Evolutionary conservation across 2,329 filamentous ascomycete species (phyloP).

Genomic region (Sodiomyces alkalinus): DNA sequence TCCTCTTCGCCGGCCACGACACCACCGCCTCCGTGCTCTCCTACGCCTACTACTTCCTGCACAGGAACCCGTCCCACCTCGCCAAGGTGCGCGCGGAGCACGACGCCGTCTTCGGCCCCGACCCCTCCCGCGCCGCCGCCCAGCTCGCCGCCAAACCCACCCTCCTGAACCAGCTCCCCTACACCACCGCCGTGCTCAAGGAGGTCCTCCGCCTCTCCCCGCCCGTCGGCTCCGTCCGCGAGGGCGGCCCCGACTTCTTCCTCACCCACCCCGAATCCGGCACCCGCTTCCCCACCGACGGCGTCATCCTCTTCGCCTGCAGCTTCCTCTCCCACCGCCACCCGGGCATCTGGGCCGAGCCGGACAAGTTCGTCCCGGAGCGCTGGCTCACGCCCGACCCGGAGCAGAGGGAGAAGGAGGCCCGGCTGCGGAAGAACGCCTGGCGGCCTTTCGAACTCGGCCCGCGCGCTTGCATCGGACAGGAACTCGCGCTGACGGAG

Average conservation of each 20-base stretch:
- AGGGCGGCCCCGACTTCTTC: conserved; percentile 19
- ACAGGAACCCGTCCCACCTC: conserved; percentile 10
- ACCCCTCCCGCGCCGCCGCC: conserved; percentile 18
- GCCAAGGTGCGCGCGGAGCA: conserved; percentile 14
- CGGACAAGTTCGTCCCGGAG: conserved; percentile 30
- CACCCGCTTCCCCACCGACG: conserved; percentile 27
- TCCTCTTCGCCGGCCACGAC: conserved; percentile 23
- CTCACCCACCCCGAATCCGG: conserved; percentile 24
- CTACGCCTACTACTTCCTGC: conserved; percentile 12
- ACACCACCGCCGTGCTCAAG: conserved; percentile 31
- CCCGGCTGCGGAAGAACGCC: conserved; percentile 27
- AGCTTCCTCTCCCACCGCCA: conserved; percentile 22
- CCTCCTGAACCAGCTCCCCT: conserved; percentile 3
- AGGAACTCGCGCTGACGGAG: conserved; percentile 38
- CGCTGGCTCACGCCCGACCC: conserved; percentile 21
- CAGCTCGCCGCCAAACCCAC: conserved; percentile 13
- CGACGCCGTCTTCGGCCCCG: conserved; percentile 14
- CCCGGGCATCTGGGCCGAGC: conserved; percentile 23
- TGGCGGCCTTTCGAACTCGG: conserved; percentile 35
- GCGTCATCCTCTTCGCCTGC: conserved; percentile 24
- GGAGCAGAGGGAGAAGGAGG: conserved; percentile 19
- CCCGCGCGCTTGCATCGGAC: conserved; percentile 37
- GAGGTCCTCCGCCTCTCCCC: conserved; percentile 39
- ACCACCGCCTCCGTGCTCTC: conserved; percentile 19
- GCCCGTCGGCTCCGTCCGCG: conserved; percentile 29